phyloP scores from a whole-genome alignment of 2,329 filamentous ascomycete species.

The Cladosporium colombiae region DNA sequence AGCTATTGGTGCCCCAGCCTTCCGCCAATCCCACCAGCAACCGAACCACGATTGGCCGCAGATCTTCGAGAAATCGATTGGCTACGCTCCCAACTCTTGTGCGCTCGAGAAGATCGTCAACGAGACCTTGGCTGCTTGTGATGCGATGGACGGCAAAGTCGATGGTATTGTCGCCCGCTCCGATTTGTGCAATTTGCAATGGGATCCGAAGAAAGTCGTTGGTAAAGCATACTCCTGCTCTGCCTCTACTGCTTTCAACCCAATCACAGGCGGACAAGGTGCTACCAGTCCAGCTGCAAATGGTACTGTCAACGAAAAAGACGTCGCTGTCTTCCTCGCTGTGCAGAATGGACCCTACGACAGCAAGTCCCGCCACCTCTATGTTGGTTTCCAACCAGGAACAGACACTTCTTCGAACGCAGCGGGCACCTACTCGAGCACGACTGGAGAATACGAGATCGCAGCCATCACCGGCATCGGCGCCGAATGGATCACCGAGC shows the following conservation, averaged over 20 bases:
- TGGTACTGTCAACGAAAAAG: conserved; percentile 37
- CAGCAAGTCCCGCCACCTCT: conserved; percentile 43
- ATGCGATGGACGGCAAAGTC: conserved; percentile 55
- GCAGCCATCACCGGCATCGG: conserved; percentile 35
- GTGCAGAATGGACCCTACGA: conserved; percentile 46
- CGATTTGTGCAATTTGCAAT: conserved; percentile 50
- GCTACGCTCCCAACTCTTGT: conserved; percentile 48
- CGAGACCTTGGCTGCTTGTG: conserved; percentile 56
- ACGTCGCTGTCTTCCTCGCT: conserved; percentile 37
- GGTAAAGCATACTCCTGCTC: conserved; percentile 51
- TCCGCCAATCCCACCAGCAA: conserved; percentile 50
- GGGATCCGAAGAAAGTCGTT: conserved; percentile 49
- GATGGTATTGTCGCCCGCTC: conserved; percentile 57
- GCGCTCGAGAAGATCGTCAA: conserved; percentile 56
- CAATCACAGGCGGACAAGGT: conserved; percentile 11
- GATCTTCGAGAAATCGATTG: conserved; percentile 42
- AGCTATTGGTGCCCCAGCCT: conserved; percentile 50
- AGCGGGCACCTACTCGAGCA: conserved; percentile 33
- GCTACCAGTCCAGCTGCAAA: conserved; percentile 34
- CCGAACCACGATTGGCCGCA: conserved; percentile 45
- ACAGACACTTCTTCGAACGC: conserved; percentile 20
- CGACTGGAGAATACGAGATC: conserved; percentile 35
- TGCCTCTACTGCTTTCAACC: conserved; percentile 30
- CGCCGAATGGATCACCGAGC: conserved; percentile 45
- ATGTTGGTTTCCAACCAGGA: conserved; percentile 40